phyloP scores from a whole-genome alignment of 2,329 filamentous ascomycete species.

The Uncinocarpus reesii region DNA sequence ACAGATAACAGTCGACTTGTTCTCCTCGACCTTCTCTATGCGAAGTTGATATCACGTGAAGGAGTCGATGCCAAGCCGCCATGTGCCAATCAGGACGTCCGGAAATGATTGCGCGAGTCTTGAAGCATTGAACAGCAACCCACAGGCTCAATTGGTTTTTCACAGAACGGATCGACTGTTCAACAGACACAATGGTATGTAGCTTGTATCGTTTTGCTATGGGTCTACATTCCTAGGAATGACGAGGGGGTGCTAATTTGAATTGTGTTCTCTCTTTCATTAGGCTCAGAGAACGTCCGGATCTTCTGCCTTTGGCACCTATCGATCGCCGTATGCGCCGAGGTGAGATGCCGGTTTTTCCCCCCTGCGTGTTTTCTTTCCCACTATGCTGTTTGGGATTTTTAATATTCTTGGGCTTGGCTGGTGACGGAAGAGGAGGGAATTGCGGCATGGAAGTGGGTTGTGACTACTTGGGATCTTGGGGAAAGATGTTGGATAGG shows the following conservation, averaged over 20 bases:
- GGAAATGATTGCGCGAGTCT: too few species aligned
- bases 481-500: background rate
- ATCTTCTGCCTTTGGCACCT: slow-evolving; percentile 24
- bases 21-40: background rate
- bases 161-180: too few species aligned
- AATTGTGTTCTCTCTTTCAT: too few species aligned
- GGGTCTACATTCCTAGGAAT: too few species aligned
- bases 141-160: too few species aligned
- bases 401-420: background rate
- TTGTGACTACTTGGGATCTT: too few species aligned
- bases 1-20: too few species aligned
- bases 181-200: too few species aligned
- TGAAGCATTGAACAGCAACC: too few species aligned
- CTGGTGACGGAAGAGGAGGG: background rate
- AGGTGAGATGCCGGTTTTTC: slow-evolving; percentile 36
- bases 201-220: background rate
- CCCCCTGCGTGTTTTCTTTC: background rate
- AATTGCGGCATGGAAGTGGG: too few species aligned
- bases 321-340: slow-evolving; percentile 49
- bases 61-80: background rate
- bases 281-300: slow-evolving; percentile 12
- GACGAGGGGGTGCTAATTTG: too few species aligned
- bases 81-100: background rate
- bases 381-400: background rate
- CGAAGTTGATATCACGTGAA: background rate